Conservation (phyloP, 495 filamentous ascomycete species). For the Platismatia glauca region DNA sequence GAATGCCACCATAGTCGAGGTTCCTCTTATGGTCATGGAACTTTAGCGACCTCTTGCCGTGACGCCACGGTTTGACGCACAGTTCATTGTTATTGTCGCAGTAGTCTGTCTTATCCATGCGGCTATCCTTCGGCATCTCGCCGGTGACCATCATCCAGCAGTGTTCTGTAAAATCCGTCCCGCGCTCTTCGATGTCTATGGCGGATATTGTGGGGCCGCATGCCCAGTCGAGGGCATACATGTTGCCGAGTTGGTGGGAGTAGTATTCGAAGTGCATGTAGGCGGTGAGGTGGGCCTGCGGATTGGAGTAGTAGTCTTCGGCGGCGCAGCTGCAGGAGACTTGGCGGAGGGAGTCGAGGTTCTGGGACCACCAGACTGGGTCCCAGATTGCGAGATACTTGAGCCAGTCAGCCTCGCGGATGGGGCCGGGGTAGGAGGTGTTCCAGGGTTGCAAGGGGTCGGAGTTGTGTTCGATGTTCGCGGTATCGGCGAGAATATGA, state of each 20-base stretch:
- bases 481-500: not conserved
- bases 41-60: not conserved
- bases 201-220: not conserved
- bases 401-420: not conserved
- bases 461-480: not conserved
- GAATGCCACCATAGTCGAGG: not conserved
- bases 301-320: not conserved
- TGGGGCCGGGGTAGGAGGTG: conserved; percentile 2
- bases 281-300: not conserved
- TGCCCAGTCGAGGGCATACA: not conserved
- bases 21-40: not conserved
- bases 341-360: conserved; percentile 4
- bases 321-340: not conserved
- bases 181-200: not conserved
- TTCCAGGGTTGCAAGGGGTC: not conserved
- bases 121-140: not conserved
- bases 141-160: not conserved
- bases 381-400: not conserved
- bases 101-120: not conserved
- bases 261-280: not conserved
- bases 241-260: not conserved
- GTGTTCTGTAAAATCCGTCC: not conserved
- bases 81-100: not conserved
- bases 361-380: not conserved
- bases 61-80: not conserved